phyloP scores from a whole-genome alignment of 2,329 filamentous ascomycete genomes.

The Nothophoma quercina region DNA sequence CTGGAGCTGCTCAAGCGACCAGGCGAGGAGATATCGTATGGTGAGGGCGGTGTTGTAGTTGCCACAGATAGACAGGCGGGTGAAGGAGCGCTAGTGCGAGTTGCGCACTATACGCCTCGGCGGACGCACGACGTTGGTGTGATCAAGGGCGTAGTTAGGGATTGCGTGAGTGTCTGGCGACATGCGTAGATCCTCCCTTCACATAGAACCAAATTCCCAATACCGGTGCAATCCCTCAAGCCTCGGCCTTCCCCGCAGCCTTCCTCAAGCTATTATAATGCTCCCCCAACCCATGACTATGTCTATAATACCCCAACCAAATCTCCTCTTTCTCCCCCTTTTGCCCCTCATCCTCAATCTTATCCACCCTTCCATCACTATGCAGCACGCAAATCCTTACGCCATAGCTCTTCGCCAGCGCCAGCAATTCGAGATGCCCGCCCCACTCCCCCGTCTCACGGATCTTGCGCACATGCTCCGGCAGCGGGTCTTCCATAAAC shows the following conservation, averaged over 20 bases:
- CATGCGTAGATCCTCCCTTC: constrained; percentile 25
- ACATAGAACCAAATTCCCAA: not conserved
- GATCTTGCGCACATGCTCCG: constrained; percentile 77
- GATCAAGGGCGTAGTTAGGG: constrained; percentile 58
- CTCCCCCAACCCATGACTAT: constrained; percentile 92
- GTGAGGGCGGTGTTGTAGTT: constrained; percentile 60
- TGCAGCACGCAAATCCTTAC: constrained; percentile 87
- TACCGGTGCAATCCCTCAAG: not conserved
- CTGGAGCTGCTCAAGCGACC: constrained; percentile 74
- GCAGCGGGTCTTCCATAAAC: constrained; percentile 84
- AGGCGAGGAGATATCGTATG: constrained; percentile 71
- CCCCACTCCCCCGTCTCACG: constrained; percentile 94
- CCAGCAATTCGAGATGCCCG: constrained; percentile 87
- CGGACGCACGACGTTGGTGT: constrained; percentile 61
- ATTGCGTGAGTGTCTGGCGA: constrained; percentile 60
- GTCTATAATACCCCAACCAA: constrained; percentile 94
- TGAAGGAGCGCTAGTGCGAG: constrained; percentile 50
- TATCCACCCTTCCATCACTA: constrained; percentile 78
- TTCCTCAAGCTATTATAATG: constrained; percentile 89
- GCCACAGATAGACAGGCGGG: constrained; percentile 55
- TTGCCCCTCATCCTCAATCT: constrained; percentile 65
- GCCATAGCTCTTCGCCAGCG: constrained; percentile 80
- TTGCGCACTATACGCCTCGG: constrained; percentile 64
- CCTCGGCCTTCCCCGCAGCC: constrained; percentile 19
- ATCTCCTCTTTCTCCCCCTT: constrained; percentile 64